Base-by-base conservation (phyloP, 768 basidiomycete genomes). In the Polyporus arcularius region DNA sequence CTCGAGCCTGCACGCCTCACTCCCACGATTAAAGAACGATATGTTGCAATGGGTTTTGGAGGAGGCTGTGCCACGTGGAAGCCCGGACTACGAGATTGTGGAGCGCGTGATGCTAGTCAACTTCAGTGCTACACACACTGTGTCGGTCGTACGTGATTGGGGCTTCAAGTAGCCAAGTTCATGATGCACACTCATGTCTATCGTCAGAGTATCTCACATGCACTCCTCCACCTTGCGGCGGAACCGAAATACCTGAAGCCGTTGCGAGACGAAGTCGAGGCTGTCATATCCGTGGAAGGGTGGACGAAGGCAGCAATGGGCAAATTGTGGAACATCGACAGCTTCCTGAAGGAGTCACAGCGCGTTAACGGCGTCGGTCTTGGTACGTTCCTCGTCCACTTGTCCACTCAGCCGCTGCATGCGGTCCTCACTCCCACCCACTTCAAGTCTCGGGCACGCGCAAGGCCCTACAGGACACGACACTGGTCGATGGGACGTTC, bases 21-120 rank as follows among this genome's bases (percentile, higher is more conserved):
- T 35, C 32, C 10, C 32, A n/a, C n/a, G 9, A 4, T 30, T 15
- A 12, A 40, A 80, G 82, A 78, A 79, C 55, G 80, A 82, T 60
- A 67, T 79, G 48, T 71, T 82, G 11, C 73, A 72, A 32, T 83
- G 81, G 82, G 63, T 82, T 16, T 66, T 82, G 42, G 78, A 78
- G 39, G 68, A 69, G 15, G 77, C 78, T 0, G 48, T 68, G 28
- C 74, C 68, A 28, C 49, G 70, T 4, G 73, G 76, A 55, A 67
- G 70, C 18, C 72, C 71, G 0, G 55, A 75, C 11, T 66, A 65
- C n/a, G 70, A 75, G 35, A 64, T 81, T 9, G 72, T 73, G 9
- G 55, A 59, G 4, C 60, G 64, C 18, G 38, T 76, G 5, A 59
- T 75, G 11, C 14, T 58, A 15, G 49, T 73, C 35, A 78, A 76